phyloP scores from a whole-genome alignment of 1,139 yeast genomes.

The Taphrina populina region DNA sequence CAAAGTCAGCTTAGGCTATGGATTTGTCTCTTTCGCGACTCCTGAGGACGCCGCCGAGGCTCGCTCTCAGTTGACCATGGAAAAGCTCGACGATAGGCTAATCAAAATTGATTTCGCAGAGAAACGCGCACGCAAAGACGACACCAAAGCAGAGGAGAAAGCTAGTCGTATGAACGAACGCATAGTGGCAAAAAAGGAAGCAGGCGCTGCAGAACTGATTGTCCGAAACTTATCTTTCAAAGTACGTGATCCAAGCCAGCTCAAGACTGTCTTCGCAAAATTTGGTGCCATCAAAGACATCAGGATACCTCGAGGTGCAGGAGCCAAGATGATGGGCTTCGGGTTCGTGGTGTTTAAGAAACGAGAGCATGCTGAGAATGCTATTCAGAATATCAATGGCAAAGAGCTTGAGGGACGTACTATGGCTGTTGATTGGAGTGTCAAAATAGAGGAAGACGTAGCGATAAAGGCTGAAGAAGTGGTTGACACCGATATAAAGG shows the following conservation, averaged over 20 bases:
- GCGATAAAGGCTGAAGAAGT: constrained; percentile 42
- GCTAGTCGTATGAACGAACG: constrained; percentile 41
- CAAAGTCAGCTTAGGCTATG: constrained; percentile 79
- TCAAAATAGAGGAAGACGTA: constrained; percentile 73
- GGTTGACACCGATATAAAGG: constrained; percentile 43
- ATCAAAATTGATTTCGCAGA: constrained; percentile 85
- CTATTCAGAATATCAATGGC: constrained; percentile 70
- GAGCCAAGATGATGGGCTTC: constrained; percentile 91
- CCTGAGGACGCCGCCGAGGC: constrained; percentile 85
- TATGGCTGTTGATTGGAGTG: constrained; percentile 91
- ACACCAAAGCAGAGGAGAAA: constrained; percentile 39
- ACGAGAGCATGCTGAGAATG: constrained; percentile 71
- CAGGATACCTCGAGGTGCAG: constrained; percentile 79
- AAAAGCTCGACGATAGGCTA: constrained; percentile 63
- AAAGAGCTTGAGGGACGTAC: constrained; percentile 84
- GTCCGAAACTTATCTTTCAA: constrained; percentile 96
- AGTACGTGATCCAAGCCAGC: constrained; percentile 69
- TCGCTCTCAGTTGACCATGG: constrained; percentile 62
- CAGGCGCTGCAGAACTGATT: constrained; percentile 51
- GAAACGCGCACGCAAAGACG: constrained; percentile 75
- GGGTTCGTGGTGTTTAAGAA: constrained; percentile 92
- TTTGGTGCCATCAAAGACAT: constrained; percentile 90
- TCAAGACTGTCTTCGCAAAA: constrained; percentile 67
- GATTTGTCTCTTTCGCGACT: constrained; percentile 84
- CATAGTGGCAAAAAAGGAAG: constrained; percentile 38